Evolutionary conservation across 805 yeast species (phyloP), one percentile per base, ranked within the genome.

Genomic region (Pichia pseudocactophila): DNA sequence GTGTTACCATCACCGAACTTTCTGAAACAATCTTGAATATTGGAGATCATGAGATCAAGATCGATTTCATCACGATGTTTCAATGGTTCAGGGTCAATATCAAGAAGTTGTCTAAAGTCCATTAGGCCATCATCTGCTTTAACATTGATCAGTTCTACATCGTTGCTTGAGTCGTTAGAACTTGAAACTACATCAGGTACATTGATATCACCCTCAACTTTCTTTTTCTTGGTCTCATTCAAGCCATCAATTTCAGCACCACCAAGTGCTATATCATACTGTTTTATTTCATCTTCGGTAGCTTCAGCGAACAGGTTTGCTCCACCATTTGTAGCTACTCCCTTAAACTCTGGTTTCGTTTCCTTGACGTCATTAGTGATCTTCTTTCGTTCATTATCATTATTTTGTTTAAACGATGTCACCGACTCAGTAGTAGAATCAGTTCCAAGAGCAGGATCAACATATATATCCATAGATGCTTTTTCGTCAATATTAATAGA

Each of bases 291-390:
- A 42, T 56, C 59, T 41, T 50, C 61, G 20, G 56, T 57, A 0
- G 61, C 63, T 44, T 56, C 59, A 40, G 48, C 61, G 44, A 59
- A 59, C 39, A 59, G 39, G 30, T 58, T 58, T 12, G 62, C 60
- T 22, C 58, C 54, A 18, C 18, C 34, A 25, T 41, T 22, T 22
- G 25, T 22, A 8, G 25, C 5, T 6, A 5, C 25, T 6, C 25
- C 25, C 8, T 22, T 22, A 6, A 8, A 22, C 8, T 22, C 25
- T 22, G 31, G 45, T 27, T 41, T 30, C 18, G 32, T 47, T 9
- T 34, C 30, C 7, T 26, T 28, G 6, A 7, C 11, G 31, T 7
- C 5, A 28, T 12, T n/a, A 5, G 6, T n/a, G 4, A 13, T 10
- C 11, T 10, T 28, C 31, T 28, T 28, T 28, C 13, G 12, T 32